Percentiles rank a stretch among this genome's conserved stretches.
These are phyloP conservation scores for Balakata baccata DNA, from an alignment of 345 rosid species.

Conservation along the genomic window DNA sequence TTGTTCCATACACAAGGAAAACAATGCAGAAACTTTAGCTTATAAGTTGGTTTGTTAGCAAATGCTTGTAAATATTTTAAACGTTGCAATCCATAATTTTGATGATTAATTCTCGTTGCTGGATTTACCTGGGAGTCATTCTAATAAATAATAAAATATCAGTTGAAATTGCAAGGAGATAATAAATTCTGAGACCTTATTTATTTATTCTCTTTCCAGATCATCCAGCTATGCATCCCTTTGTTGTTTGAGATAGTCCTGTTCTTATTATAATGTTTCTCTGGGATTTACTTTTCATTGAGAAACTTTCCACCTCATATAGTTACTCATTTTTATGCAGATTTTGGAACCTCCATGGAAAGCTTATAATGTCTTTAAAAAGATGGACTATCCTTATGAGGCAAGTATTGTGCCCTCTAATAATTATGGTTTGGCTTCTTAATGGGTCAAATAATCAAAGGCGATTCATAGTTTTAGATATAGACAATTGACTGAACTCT, in stretches of 20 bases:
- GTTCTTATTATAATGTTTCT: neutral
- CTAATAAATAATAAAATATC: neutral
- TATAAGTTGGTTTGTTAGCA: neutral
- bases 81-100: neutral
- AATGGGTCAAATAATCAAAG: neutral
- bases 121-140: neutral
- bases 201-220: too few species aligned
- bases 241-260: neutral
- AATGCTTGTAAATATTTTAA: neutral
- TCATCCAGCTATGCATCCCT: neutral
- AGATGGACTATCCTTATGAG: conserved; percentile 96
- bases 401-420: conserved; percentile 33
- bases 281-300: neutral
- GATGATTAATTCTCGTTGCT: neutral
- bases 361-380: conserved; percentile 72
- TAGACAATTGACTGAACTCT: neutral
- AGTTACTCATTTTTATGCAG: conserved; percentile 35
- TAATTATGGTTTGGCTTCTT: neutral
- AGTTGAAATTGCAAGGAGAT: neutral
- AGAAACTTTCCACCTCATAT: neutral
- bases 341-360: conserved; percentile 97
- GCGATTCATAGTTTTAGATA: neutral
- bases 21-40: neutral
- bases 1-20: neutral
- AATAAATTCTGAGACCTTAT: neutral